Evolutionary conservation across 1,139 yeast genomes (phyloP).

Genomic region (Petasospora rhodanensis): DNA sequence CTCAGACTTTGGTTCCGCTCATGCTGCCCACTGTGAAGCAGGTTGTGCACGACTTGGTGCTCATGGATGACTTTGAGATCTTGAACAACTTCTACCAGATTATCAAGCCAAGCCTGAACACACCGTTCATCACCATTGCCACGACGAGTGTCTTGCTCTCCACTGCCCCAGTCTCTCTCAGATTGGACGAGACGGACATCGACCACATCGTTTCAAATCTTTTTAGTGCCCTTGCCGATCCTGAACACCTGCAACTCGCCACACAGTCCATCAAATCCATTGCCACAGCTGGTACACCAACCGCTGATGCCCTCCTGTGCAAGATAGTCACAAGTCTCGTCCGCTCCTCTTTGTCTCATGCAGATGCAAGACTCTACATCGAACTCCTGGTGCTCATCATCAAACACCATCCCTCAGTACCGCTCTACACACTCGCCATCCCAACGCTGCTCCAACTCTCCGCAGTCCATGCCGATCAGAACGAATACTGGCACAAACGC

Average conservation of each 20-base stretch:
- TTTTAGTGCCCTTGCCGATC: slow-evolving; percentile 22
- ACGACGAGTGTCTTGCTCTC: slow-evolving; percentile 60
- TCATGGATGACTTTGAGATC: slow-evolving; percentile 29
- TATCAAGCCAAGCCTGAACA: slow-evolving; percentile 31
- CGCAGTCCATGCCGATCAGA: slow-evolving; percentile 24
- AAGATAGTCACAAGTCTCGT: slow-evolving; percentile 15
- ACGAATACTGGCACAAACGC: slow-evolving; percentile 45
- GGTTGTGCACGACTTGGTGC: slow-evolving; percentile 34
- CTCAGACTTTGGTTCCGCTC: slow-evolving; percentile 40
- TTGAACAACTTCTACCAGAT: slow-evolving; percentile 37
- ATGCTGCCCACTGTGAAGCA: slow-evolving; percentile 56
- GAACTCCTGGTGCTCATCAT: slow-evolving; percentile 52
- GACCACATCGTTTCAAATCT: slow-evolving; percentile 59
- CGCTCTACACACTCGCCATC: slow-evolving; percentile 17
- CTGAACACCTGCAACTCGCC: slow-evolving; percentile 18
- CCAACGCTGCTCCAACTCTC: slow-evolving; percentile 15
- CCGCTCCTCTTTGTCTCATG: slow-evolving; percentile 10
- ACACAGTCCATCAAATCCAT: slow-evolving; percentile 22
- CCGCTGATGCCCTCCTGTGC: slow-evolving; percentile 11
- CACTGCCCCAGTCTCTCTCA: slow-evolving; percentile 41
- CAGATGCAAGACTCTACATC: slow-evolving; percentile 42
- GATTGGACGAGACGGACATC: slow-evolving; percentile 34
- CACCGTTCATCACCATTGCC: slow-evolving; percentile 30
- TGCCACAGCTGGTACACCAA: slow-evolving; percentile 1
- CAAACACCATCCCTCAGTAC: slow-evolving; percentile 31